Conservation (phyloP, 441 rosid genomes). For the Syzygium malaccense region DNA sequence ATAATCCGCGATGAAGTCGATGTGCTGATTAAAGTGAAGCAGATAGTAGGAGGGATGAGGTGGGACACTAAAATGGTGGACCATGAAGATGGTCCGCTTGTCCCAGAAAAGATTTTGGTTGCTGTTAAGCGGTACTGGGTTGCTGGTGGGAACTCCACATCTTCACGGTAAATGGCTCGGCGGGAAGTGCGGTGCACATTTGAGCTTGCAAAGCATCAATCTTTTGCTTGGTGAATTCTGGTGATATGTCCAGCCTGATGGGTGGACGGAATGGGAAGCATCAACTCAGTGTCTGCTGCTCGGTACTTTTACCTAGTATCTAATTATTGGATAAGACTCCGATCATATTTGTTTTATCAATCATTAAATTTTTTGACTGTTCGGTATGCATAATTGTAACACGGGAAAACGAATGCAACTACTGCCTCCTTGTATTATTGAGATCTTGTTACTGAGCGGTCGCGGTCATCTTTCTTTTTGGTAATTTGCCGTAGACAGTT, state of each 20-base stretch:
- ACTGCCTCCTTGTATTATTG: neutral
- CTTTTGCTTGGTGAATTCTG: neutral
- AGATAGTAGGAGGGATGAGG: slow-evolving; percentile 53
- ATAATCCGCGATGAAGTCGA: slow-evolving; percentile 67
- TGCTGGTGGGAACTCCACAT: slow-evolving; percentile 53
- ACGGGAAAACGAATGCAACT: neutral
- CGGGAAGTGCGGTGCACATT: neutral
- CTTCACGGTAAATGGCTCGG: slow-evolving; percentile 25
- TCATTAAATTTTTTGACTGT: neutral
- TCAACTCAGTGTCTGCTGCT: neutral
- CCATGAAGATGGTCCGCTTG: slow-evolving; percentile 76
- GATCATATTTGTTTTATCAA: neutral
- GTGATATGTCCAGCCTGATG: neutral
- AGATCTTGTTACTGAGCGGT: neutral
- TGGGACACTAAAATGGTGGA: slow-evolving; percentile 71
- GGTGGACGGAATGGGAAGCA: neutral
- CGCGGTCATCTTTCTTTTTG: neutral
- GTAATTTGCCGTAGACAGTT: neutral
- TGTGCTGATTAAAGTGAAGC: slow-evolving; percentile 50
- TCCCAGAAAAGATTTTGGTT: slow-evolving; percentile 53
- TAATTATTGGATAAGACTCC: neutral
- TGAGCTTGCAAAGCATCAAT: neutral
- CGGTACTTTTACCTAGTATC: neutral
- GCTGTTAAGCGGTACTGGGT: slow-evolving; percentile 80
- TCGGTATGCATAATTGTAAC: neutral